phyloP scores from a whole-genome alignment of 23 red algal genomes.

The Gracilaria gracilis region DNA sequence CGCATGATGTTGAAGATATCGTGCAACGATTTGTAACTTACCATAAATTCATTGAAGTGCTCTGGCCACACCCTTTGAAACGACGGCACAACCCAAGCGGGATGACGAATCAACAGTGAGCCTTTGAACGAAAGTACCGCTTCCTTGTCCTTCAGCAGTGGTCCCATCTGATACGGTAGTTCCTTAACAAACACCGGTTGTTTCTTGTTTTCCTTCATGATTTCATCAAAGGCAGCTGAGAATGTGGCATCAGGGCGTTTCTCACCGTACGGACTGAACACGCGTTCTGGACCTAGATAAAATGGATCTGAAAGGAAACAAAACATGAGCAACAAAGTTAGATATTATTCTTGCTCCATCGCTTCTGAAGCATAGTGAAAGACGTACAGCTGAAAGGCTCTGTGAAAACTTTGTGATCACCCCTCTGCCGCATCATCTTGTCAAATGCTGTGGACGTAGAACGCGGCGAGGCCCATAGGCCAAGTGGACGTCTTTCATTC shows the following conservation, averaged over 20 bases:
- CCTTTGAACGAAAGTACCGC: conserved; percentile 10
- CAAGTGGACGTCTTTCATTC: background rate
- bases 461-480: conserved; percentile 20
- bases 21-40: background rate
- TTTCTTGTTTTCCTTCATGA: background rate
- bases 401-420: conserved; percentile 11
- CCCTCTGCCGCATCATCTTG: conserved; percentile 44
- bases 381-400: conserved; percentile 32
- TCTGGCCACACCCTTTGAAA: conserved; percentile 18
- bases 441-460: conserved; percentile 24
- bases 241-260: background rate
- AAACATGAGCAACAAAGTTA: background rate
- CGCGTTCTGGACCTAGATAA: conserved; percentile 32
- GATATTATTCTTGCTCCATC: background rate
- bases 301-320: background rate
- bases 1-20: background rate
- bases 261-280: background rate
- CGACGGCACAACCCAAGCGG: conserved; percentile 22
- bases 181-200: conserved; percentile 20
- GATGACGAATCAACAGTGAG: conserved; percentile 28
- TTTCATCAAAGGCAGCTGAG: background rate
- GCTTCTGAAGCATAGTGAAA: no score
- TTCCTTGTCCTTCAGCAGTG: background rate
- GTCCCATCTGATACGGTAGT: conserved; percentile 4
- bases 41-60: background rate